phyloP scores from a whole-genome alignment of 73 alveolate species.

The Tetrahymena thermophila region DNA sequence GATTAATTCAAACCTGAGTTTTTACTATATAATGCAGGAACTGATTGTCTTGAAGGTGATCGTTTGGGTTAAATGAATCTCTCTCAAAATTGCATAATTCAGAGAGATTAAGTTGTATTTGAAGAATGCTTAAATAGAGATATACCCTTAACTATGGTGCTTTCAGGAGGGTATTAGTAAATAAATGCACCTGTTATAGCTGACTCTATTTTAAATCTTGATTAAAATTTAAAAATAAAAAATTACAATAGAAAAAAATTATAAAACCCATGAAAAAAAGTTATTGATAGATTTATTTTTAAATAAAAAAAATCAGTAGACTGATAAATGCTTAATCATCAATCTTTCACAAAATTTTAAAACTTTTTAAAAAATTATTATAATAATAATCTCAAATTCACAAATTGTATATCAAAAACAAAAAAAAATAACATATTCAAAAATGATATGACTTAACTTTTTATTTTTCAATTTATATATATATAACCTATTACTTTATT shows the following conservation, averaged over 20 bases:
- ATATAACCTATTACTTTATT: too few species aligned
- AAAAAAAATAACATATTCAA: too few species aligned
- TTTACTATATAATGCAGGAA: slow-evolving; percentile 81
- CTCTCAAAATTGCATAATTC: slow-evolving; percentile 45
- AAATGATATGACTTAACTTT: too few species aligned
- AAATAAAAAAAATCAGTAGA: too few species aligned
- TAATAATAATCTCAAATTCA: too few species aligned
- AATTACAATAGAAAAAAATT: background rate
- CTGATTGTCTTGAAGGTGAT: slow-evolving; percentile 76
- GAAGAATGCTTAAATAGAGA: slow-evolving; percentile 14
- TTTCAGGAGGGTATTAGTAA: slow-evolving; percentile 80
- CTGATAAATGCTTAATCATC: too few species aligned
- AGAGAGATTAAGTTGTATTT: slow-evolving; percentile 68
- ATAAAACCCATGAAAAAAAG: background rate
- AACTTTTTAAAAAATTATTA: too few species aligned
- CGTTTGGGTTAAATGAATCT: slow-evolving; percentile 60
- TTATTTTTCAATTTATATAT: too few species aligned
- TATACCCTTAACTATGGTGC: slow-evolving; percentile 72
- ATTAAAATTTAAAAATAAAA: background rate
- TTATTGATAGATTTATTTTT: too few species aligned
- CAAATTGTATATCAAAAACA: too few species aligned
- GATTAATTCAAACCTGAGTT: slow-evolving; percentile 57
- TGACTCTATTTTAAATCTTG: slow-evolving; percentile 16
- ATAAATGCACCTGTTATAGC: slow-evolving; percentile 68
- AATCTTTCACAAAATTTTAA: too few species aligned